These are phyloP conservation scores for Elsinoe batatas DNA, from an alignment of 2,329 filamentous ascomycete genomes.

Conservation along the genomic window DNA sequence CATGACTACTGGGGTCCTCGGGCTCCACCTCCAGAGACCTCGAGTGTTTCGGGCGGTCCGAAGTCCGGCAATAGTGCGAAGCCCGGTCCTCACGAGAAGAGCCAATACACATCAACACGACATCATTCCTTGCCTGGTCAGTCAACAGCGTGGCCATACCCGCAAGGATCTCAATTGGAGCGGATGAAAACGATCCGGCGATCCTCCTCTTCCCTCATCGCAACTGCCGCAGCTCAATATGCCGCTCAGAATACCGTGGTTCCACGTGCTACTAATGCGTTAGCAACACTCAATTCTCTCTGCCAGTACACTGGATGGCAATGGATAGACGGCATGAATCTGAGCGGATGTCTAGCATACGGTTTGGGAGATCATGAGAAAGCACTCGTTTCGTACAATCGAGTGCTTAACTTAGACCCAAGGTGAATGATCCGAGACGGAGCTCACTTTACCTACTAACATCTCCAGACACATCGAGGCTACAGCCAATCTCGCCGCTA, in stretches of 20 bases:
- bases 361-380: constrained; percentile 76
- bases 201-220: neutral
- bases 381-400: constrained; percentile 63
- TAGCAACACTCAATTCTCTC: constrained; percentile 62
- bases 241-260: constrained; percentile 7
- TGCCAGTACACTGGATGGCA: constrained; percentile 74
- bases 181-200: neutral
- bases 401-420: constrained; percentile 50
- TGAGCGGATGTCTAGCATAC: constrained; percentile 87
- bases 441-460: constrained; percentile 13
- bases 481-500: constrained; percentile 84
- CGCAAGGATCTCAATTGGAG: neutral
- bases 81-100: neutral
- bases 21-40: no score
- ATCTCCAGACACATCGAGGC: constrained; percentile 70
- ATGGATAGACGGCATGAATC: constrained; percentile 87
- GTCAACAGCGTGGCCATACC: neutral
- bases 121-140: constrained; percentile 1
- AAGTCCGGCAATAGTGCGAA: neutral
- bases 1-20: neutral
- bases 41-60: no score
- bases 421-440: constrained; percentile 32
- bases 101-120: neutral
- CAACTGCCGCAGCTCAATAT: neutral
- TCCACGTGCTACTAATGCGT: constrained; percentile 48